These are phyloP conservation scores for Annulohypoxylon bovei DNA, from an alignment of 495 filamentous ascomycete genomes.

Conservation along the genomic window DNA sequence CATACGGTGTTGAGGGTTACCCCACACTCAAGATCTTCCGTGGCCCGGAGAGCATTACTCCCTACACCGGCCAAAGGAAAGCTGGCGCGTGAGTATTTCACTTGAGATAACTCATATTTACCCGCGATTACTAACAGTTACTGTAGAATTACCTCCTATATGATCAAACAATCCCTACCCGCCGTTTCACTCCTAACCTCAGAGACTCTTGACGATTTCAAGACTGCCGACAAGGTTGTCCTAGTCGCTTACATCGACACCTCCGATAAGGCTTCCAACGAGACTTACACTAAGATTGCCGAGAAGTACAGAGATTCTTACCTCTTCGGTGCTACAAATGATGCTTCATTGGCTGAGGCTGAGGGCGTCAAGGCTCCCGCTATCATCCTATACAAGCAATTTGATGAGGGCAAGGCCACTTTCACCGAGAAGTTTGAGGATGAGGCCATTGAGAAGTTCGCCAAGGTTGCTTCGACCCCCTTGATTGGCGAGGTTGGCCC, in stretches of 20 bases:
- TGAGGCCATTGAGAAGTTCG: constrained; percentile 81
- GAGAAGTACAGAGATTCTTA: constrained; percentile 88
- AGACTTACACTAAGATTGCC: constrained; percentile 81
- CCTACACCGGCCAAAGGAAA: constrained; percentile 91
- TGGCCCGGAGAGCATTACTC: constrained; percentile 79
- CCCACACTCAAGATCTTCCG: constrained; percentile 99
- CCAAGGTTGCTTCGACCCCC: constrained; percentile 85
- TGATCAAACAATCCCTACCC: constrained; percentile 97
- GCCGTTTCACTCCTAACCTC: constrained; percentile 83
- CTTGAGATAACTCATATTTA: background rate
- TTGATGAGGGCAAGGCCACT: constrained; percentile 93
- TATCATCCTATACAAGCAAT: constrained; percentile 95
- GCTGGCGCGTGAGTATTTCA: constrained; percentile 76
- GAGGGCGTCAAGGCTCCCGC: constrained; percentile 88
- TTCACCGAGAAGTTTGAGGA: constrained; percentile 82
- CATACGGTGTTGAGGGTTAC: constrained; percentile 93
- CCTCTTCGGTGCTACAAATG: constrained; percentile 87
- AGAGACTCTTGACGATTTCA: constrained; percentile 91
- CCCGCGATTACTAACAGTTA: constrained; percentile 44
- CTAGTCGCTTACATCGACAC: constrained; percentile 86
- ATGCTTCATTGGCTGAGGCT: constrained; percentile 83
- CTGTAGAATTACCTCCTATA: constrained; percentile 91
- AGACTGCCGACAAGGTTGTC: constrained; percentile 97
- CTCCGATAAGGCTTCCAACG: constrained; percentile 85
- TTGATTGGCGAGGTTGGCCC: constrained; percentile 97